phyloP scores from a whole-genome alignment of 352 stramenopile species.

The Pythium sukuiense region DNA sequence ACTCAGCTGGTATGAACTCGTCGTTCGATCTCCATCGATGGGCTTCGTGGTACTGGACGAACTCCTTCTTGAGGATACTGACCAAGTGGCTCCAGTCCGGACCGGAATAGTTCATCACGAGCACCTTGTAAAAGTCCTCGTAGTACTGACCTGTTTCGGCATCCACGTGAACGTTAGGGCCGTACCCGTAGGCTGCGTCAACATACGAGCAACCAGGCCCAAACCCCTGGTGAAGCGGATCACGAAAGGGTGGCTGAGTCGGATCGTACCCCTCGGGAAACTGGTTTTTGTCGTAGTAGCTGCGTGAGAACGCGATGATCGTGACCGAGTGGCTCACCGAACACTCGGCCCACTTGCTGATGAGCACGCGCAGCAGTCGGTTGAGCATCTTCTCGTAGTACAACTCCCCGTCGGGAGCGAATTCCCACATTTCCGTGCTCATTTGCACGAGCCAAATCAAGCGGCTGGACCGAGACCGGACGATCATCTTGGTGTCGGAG shows the following conservation, averaged over 20 bases:
- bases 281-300: conserved; percentile 79
- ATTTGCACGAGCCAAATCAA: conserved; percentile 99
- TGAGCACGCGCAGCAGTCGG: conserved; percentile 66
- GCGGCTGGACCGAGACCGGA: conserved; percentile 91
- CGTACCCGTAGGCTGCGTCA: conserved; percentile 36
- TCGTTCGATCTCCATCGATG: conserved; percentile 66
- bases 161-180: conserved; percentile 65
- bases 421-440: conserved; percentile 94
- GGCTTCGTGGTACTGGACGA: conserved; percentile 88
- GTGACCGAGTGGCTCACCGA: conserved; percentile 91
- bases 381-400: conserved; percentile 93
- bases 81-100: conserved; percentile 92
- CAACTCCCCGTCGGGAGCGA: conserved; percentile 79
- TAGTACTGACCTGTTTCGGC: conserved; percentile 52
- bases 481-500: conserved; percentile 96
- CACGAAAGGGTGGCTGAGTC: conserved; percentile 35
- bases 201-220: conserved; percentile 29
- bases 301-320: conserved; percentile 91
- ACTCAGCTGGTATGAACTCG: conserved; percentile 47
- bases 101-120: conserved; percentile 87
- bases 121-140: conserved; percentile 83
- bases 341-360: conserved; percentile 83
- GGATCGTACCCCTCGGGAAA: conserved; percentile 64
- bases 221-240: conserved; percentile 56
- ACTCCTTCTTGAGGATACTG: conserved; percentile 92